Conservation (phyloP, 148 eudicot species). For the Fagopyrum esculentum region DNA sequence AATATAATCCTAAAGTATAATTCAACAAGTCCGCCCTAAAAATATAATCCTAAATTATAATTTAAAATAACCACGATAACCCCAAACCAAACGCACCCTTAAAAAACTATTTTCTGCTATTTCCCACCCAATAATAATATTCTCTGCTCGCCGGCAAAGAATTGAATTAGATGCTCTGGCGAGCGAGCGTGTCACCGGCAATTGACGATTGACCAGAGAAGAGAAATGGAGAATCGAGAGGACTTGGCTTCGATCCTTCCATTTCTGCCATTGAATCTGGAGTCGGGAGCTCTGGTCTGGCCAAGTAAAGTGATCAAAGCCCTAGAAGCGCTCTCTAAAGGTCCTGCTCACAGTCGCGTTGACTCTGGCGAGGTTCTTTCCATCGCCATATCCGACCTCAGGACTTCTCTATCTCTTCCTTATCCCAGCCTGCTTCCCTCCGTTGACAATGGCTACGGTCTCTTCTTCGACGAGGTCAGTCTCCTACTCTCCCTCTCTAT, state of each 20-base stretch:
- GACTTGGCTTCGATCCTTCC: conserved; percentile 52
- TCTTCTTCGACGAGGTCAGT: conserved; percentile 77
- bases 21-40: too few relatives aligned
- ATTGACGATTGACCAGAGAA: background rate
- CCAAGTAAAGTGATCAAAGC: conserved; percentile 56
- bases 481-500: background rate
- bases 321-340: conserved; percentile 52
- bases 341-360: conserved; percentile 64
- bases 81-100: too few relatives aligned
- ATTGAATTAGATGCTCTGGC: too few relatives aligned
- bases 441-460: conserved; percentile 49
- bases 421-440: conserved; percentile 28
- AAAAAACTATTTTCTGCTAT: too few relatives aligned
- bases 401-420: conserved; percentile 48
- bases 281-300: conserved; percentile 53
- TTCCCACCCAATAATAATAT: too few relatives aligned
- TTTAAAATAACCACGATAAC: too few relatives aligned
- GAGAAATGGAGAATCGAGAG: conserved; percentile 41
- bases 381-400: conserved; percentile 62
- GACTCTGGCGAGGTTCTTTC: conserved; percentile 72
- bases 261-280: conserved; percentile 49
- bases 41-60: too few relatives aligned
- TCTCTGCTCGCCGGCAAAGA: too few relatives aligned
- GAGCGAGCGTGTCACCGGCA: too few relatives aligned
- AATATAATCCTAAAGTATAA: too few relatives aligned